Percentiles rank a stretch among this genome's conserved stretches.
Evolutionary conservation across 306 rosid species (phyloP).

Genomic region (Prinsepia uniflora): DNA sequence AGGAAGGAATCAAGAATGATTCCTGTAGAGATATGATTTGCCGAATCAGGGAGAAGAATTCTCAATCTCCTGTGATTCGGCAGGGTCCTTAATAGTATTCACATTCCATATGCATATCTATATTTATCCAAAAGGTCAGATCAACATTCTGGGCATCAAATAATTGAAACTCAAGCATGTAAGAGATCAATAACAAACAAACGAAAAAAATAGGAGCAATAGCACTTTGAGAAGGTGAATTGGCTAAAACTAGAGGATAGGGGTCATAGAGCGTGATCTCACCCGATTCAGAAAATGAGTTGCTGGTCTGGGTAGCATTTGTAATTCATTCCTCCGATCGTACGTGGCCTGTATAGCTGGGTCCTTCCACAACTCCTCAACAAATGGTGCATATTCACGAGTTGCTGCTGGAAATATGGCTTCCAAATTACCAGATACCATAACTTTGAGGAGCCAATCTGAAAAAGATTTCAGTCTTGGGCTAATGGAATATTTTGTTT

Average conservation of each 20-base stretch:
- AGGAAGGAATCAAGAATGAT: too few relatives aligned
- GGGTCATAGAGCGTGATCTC: constrained; percentile 26
- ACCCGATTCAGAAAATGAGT: constrained; percentile 67
- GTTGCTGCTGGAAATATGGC: constrained; percentile 55
- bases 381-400: constrained; percentile 45
- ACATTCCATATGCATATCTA: constrained; percentile 14
- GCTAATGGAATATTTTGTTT: constrained; percentile 46
- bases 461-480: constrained; percentile 49
- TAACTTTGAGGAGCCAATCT: constrained; percentile 58
- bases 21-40: too few relatives aligned
- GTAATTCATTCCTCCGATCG: constrained; percentile 55
- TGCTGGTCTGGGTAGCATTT: constrained; percentile 64
- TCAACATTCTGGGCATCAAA: neutral
- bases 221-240: neutral
- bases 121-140: constrained; percentile 2
- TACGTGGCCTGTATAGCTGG: constrained; percentile 75
- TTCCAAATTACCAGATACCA: constrained; percentile 48
- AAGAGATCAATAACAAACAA: too few relatives aligned
- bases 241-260: constrained; percentile 18
- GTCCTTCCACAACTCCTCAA: constrained; percentile 70
- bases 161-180: neutral
- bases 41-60: too few relatives aligned
- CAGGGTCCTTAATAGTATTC: too few relatives aligned
- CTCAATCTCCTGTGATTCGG: too few relatives aligned
- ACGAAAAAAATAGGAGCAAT: neutral